These are phyloP conservation scores for Calocybe cyanea DNA, from an alignment of 768 basidiomycete species.

Conservation along the genomic window DNA sequence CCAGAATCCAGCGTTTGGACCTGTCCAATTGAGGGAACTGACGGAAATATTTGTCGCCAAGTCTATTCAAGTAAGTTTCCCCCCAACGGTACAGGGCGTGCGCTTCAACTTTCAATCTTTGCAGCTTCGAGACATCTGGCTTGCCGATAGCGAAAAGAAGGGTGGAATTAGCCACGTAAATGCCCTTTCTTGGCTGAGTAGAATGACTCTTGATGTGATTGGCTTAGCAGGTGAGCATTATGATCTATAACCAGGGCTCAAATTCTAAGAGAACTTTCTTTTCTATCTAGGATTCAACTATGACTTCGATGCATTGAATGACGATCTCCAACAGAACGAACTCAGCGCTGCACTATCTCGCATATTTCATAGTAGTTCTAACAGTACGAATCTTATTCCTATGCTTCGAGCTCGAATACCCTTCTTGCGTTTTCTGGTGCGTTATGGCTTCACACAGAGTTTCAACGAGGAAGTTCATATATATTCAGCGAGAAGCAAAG, in stretches of 20 bases:
- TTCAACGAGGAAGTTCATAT: too few species aligned
- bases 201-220: constrained; percentile 73
- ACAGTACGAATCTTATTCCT: constrained; percentile 23
- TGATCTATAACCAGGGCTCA: constrained; percentile 22
- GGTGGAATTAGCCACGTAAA: constrained; percentile 40
- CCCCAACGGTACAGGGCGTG: neutral
- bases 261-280: constrained; percentile 22
- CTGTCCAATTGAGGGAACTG: constrained; percentile 52
- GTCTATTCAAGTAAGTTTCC: constrained; percentile 39
- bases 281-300: constrained; percentile 25
- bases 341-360: constrained; percentile 43
- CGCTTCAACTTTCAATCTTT: neutral
- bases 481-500: neutral
- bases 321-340: constrained; percentile 30
- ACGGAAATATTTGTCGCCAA: constrained; percentile 57
- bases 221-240: constrained; percentile 57
- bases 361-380: constrained; percentile 37
- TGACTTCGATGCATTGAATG: constrained; percentile 20
- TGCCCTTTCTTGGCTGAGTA: constrained; percentile 60
- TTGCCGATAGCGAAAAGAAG: constrained; percentile 28
- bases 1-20: constrained; percentile 68
- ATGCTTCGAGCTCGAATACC: constrained; percentile 29
- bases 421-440: constrained; percentile 29
- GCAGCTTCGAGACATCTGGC: constrained; percentile 51
- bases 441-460: too few species aligned